phyloP scores from a whole-genome alignment of 306 rosid genomes.

The Vigna unguiculata region DNA sequence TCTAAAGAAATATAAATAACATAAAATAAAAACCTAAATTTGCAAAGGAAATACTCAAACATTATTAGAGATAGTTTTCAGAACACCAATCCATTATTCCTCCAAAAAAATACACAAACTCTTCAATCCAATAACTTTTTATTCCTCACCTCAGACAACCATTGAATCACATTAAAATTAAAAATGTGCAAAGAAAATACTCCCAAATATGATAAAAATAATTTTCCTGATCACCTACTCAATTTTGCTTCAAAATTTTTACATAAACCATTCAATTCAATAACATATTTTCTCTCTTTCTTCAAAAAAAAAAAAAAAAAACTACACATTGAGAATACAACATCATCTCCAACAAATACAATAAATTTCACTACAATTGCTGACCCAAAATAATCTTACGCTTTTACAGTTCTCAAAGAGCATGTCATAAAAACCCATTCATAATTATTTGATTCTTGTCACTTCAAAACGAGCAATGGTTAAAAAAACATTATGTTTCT shows the following conservation, averaged over 20 bases:
- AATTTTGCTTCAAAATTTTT: not conserved
- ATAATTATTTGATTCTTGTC: too few species aligned
- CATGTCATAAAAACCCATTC: slow-evolving; percentile 19
- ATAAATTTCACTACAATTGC: not conserved
- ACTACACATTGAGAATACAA: slow-evolving; percentile 7
- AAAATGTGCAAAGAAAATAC: not conserved
- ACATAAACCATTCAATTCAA: slow-evolving; percentile 22
- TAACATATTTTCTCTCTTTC: not conserved
- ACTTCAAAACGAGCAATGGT: too few species aligned
- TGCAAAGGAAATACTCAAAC: not conserved
- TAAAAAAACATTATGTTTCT: too few species aligned
- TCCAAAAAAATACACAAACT: not conserved
- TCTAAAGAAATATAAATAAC: slow-evolving; percentile 1
- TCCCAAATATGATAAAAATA: not conserved
- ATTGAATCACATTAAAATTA: slow-evolving; percentile 5
- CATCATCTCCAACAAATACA: slow-evolving; percentile 15
- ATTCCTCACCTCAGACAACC: not conserved
- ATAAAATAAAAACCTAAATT: slow-evolving; percentile 8
- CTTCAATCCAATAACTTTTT: not conserved
- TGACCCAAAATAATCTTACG: slow-evolving; percentile 27
- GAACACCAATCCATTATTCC: not conserved
- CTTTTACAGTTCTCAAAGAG: slow-evolving; percentile 41
- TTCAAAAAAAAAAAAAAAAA: slow-evolving; percentile 12
- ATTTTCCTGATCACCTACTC: not conserved
- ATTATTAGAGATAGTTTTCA: not conserved